Conservation (phyloP, 192 early-diverging fungal species). For the Backusella tarrabulga region DNA sequence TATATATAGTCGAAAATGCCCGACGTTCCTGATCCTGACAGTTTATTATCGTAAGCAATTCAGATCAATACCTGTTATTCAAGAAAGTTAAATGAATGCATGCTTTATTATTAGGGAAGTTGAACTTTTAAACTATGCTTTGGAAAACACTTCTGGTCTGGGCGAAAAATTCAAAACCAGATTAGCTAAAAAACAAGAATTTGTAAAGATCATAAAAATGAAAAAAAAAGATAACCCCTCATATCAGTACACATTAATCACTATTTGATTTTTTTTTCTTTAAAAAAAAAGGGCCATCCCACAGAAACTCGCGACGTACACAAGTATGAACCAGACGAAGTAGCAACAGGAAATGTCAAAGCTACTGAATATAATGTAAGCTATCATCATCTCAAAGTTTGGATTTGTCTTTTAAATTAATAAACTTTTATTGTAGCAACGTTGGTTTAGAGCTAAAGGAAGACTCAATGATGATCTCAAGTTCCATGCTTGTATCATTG, state of each 20-base stretch:
- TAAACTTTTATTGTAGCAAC: constrained; percentile 6
- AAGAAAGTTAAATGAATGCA: not conserved
- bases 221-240: not conserved
- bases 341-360: not conserved
- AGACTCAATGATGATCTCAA: constrained; percentile 50
- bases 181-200: constrained; percentile 12
- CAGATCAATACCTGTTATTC: not conserved
- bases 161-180: not conserved
- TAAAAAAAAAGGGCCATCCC: constrained; percentile 2
- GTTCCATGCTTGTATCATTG: constrained; percentile 56
- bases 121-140: not conserved
- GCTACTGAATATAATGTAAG: not conserved
- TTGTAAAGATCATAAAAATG: not conserved
- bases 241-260: not conserved
- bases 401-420: not conserved
- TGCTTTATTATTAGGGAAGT: not conserved
- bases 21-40: constrained; percentile 26
- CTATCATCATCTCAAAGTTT: not conserved
- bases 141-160: not conserved
- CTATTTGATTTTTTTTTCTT: not conserved
- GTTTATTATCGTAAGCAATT: constrained; percentile 18
- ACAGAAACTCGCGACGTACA: constrained; percentile 18
- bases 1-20: constrained; percentile 12
- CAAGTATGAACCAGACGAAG: not conserved
- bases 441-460: constrained; percentile 68